Evolutionary conservation across 148 eudicot genomes (phyloP).

Genomic region (Limonium bicolor): DNA sequence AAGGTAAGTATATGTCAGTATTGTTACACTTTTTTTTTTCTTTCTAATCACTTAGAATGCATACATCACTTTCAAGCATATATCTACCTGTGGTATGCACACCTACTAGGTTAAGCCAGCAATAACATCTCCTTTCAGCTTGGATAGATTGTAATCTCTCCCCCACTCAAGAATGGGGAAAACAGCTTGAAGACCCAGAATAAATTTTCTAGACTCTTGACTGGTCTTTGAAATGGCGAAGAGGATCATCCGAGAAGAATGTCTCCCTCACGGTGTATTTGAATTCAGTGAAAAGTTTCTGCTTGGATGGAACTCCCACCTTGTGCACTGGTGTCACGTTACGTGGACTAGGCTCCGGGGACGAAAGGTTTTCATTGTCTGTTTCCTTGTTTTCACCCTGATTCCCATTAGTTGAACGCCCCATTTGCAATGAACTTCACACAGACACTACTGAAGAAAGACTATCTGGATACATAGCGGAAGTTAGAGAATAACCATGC

Average conservation of each 20-base stretch:
- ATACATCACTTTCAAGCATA: too few relatives aligned
- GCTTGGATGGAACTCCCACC: constrained; percentile 47
- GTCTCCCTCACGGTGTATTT: constrained; percentile 34
- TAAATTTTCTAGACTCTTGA: constrained; percentile 21
- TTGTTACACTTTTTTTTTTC: too few relatives aligned
- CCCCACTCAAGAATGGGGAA: constrained; percentile 90
- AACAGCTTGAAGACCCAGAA: constrained; percentile 39
- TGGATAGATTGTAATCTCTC: constrained; percentile 32
- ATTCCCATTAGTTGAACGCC: not conserved
- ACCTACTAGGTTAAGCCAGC: constrained; percentile 85
- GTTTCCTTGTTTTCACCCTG: not conserved
- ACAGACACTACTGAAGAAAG: too few relatives aligned
- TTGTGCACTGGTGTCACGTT: constrained; percentile 23
- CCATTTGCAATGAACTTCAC: not conserved
- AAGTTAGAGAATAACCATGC: too few relatives aligned
- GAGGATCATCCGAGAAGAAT: constrained; percentile 64
- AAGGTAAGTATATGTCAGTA: too few relatives aligned
- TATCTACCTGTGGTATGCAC: constrained; percentile 69
- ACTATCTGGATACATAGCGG: too few relatives aligned
- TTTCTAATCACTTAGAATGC: too few relatives aligned
- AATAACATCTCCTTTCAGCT: constrained; percentile 55
- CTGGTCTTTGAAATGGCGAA: constrained; percentile 49
- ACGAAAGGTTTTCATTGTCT: too few relatives aligned
- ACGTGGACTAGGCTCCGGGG: too few relatives aligned
- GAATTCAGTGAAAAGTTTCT: constrained; percentile 29